Percentiles rank a stretch among this genome's conserved stretches.
Evolutionary conservation across 257 asterid genomes (phyloP).

Genomic region (Buddleja alternifolia): DNA sequence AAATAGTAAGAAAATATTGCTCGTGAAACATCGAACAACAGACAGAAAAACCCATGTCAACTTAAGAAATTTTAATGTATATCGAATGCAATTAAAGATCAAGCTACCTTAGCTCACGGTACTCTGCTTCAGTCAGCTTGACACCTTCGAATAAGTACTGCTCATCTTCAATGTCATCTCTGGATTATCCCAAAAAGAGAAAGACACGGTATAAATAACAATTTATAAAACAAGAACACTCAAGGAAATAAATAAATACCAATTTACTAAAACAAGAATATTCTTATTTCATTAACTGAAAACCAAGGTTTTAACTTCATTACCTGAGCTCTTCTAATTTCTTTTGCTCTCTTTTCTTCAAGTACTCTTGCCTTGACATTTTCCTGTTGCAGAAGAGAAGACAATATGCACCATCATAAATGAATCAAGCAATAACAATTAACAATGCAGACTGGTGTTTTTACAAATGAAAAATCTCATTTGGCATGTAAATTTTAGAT

Average conservation of each 20-base stretch:
- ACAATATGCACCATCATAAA: constrained; percentile 20
- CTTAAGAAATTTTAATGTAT: constrained; percentile 10
- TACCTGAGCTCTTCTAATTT: constrained; percentile 89
- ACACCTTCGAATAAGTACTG: constrained; percentile 80
- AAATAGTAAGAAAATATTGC: constrained; percentile 18
- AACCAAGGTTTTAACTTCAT: constrained; percentile 20
- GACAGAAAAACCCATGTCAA: not conserved
- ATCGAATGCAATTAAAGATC: constrained; percentile 15
- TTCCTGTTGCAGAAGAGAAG: constrained; percentile 47
- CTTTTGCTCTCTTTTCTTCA: constrained; percentile 94
- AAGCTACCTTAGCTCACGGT: constrained; percentile 64
- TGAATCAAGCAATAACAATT: constrained; percentile 23
- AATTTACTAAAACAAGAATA: constrained; percentile 24
- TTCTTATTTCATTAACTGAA: not conserved
- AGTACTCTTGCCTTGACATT: constrained; percentile 83
- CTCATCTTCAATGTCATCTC: constrained; percentile 92
- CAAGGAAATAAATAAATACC: not conserved
- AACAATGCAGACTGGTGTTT: not conserved
- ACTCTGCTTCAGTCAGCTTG: constrained; percentile 75
- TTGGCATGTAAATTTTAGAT: not conserved
- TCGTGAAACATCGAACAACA: constrained; percentile 14
- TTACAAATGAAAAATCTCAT: not conserved
- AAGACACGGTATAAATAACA: constrained; percentile 20
- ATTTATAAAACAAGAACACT: constrained; percentile 23
- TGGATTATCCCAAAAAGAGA: constrained; percentile 34